These are phyloP conservation scores for Plasmodium gaboni DNA, from an alignment of 169 alveolate species.

Conservation along the genomic window DNA sequence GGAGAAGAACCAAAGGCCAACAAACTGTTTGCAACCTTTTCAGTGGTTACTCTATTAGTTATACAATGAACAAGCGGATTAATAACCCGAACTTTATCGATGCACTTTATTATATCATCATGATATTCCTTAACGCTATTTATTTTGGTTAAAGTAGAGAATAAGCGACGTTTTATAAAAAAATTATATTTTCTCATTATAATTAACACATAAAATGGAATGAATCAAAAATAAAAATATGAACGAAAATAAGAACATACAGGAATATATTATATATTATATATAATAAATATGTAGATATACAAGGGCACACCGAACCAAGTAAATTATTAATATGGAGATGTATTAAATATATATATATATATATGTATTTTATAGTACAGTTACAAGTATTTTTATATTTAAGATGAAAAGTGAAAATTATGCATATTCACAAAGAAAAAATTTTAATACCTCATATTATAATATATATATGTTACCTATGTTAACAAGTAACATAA, in stretches of 20 bases:
- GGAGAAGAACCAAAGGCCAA: constrained; percentile 70
- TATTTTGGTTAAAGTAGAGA: constrained; percentile 41
- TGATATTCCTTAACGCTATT: constrained; percentile 32
- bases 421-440: too few species aligned
- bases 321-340: too few species aligned
- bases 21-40: constrained; percentile 71
- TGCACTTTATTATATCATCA: constrained; percentile 71
- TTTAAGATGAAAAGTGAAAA: too few species aligned
- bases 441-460: too few species aligned
- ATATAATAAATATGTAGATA: too few species aligned
- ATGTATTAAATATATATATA: too few species aligned
- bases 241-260: neutral
- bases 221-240: neutral
- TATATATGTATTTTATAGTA: too few species aligned
- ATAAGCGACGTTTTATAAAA: constrained; percentile 7
- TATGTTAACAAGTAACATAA: too few species aligned
- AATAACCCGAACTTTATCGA: constrained; percentile 12
- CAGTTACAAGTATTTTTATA: too few species aligned
- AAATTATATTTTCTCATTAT: constrained; percentile 15
- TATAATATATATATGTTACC: too few species aligned
- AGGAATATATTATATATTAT: too few species aligned
- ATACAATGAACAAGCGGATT: constrained; percentile 69
- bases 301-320: too few species aligned
- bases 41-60: constrained; percentile 69
- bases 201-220: neutral